Percentiles rank a stretch among this genome's conserved stretches.
These are phyloP conservation scores for Pholiota microspora DNA, from an alignment of 768 basidiomycete genomes.

Conservation along the genomic window DNA sequence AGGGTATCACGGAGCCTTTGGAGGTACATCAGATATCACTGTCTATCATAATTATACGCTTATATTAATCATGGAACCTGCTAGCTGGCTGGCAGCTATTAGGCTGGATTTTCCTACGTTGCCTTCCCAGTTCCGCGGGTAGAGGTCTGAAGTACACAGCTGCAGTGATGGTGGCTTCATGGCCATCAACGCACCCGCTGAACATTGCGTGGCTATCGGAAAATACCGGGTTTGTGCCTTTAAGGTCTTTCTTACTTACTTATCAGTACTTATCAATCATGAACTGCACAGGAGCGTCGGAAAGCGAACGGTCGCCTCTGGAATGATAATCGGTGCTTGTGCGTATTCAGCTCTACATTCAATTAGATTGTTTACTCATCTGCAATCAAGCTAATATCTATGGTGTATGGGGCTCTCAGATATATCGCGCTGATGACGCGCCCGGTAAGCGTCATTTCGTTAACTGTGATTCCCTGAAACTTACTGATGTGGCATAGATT, in stretches of 20 bases:
- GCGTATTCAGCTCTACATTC: neutral
- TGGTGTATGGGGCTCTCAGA: constrained; percentile 33
- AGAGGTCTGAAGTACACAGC: constrained; percentile 33
- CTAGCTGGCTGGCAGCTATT: constrained; percentile 35
- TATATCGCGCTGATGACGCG: constrained; percentile 36
- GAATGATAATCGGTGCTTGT: constrained; percentile 34
- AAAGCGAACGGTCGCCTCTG: constrained; percentile 33
- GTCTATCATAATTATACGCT: too few species aligned
- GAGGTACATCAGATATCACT: constrained; percentile 19
- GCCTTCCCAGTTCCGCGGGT: constrained; percentile 25
- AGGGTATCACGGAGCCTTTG: constrained; percentile 35
- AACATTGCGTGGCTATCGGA: constrained; percentile 41
- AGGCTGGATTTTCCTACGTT: constrained; percentile 36
- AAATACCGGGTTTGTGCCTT: constrained; percentile 29
- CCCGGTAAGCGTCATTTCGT: constrained; percentile 23
- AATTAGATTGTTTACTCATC: too few species aligned
- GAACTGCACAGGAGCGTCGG: constrained; percentile 31
- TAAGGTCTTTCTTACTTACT: neutral
- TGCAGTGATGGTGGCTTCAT: constrained; percentile 32
- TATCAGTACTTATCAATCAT: neutral
- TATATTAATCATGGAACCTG: neutral
- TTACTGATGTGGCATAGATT: too few species aligned
- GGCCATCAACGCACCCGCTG: constrained; percentile 37
- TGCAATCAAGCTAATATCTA: constrained; percentile 24
- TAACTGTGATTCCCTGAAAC: too few species aligned